A percentile compares a stretch with the other conserved stretches of the same genome.
These are phyloP conservation scores for Aspergillus caelatus DNA, from an alignment of 2,329 filamentous ascomycete genomes.

Conservation along the genomic window DNA sequence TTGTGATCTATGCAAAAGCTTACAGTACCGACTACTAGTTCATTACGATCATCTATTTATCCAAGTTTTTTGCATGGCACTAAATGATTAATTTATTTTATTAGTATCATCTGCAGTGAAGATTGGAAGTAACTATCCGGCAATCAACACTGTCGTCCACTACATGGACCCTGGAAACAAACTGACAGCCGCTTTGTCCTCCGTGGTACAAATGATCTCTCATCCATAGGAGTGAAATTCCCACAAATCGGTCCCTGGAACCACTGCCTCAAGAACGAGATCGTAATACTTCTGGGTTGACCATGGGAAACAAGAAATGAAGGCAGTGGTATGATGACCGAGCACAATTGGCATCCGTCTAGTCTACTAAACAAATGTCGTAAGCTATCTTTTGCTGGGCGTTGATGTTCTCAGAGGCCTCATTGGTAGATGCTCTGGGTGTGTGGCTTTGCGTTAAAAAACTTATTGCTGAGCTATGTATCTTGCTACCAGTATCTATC, in stretches of 20 bases:
- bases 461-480: neutral
- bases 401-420: neutral
- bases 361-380: neutral
- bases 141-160: neutral
- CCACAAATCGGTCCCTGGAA: neutral
- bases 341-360: neutral
- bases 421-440: neutral
- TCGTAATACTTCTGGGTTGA: neutral
- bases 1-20: constrained; percentile 11
- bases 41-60: neutral
- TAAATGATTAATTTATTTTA: neutral
- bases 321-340: neutral
- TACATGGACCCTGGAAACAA: neutral
- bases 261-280: neutral
- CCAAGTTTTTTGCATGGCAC: neutral
- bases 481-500: neutral
- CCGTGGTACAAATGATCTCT: neutral
- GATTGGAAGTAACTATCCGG: neutral
- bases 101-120: neutral
- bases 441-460: neutral
- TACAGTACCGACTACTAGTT: neutral
- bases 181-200: neutral
- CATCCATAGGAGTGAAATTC: neutral
- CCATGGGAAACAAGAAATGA: neutral
- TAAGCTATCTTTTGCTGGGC: neutral